Percentiles rank a stretch among this genome's conserved stretches.
phyloP scores from a whole-genome alignment of 2,329 filamentous ascomycete species.

The Erysiphe pulchra region DNA sequence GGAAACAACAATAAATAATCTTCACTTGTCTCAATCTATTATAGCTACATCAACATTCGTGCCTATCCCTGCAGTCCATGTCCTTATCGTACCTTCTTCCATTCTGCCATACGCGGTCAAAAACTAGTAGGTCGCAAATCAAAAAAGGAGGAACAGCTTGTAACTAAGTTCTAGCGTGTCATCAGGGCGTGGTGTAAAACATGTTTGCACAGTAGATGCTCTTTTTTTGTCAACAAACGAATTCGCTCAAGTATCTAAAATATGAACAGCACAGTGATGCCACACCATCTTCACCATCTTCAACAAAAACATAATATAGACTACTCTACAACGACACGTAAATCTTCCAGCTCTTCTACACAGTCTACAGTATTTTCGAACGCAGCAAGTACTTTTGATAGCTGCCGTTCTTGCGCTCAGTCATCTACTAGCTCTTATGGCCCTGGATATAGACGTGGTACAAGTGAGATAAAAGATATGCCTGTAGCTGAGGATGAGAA shows the following conservation, averaged over 20 bases:
- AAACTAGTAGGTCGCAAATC: slow-evolving; percentile 2
- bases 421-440: slow-evolving; percentile 47
- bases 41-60: background rate
- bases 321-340: slow-evolving; percentile 21
- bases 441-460: slow-evolving; percentile 43
- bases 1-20: background rate
- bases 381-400: slow-evolving; percentile 21
- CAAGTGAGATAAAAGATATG: slow-evolving; percentile 42
- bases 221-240: slow-evolving; percentile 4
- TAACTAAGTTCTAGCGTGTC: slow-evolving; percentile 1
- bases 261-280: slow-evolving; percentile 18
- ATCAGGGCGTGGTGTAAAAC: slow-evolving; percentile 3
- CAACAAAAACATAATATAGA: slow-evolving; percentile 29
- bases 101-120: slow-evolving; percentile 7
- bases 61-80: background rate
- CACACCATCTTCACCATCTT: slow-evolving; percentile 28
- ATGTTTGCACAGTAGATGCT: slow-evolving; percentile 5
- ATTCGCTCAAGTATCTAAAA: slow-evolving; percentile 3
- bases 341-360: slow-evolving; percentile 45
- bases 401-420: slow-evolving; percentile 39
- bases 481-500: slow-evolving; percentile 15
- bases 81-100: slow-evolving; percentile 2
- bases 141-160: slow-evolving; percentile 2
- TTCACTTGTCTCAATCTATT: slow-evolving; percentile 1
- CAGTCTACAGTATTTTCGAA: slow-evolving; percentile 43